Conservation (phyloP, 2,329 filamentous ascomycete species). For the Blumeria hordei region DNA sequence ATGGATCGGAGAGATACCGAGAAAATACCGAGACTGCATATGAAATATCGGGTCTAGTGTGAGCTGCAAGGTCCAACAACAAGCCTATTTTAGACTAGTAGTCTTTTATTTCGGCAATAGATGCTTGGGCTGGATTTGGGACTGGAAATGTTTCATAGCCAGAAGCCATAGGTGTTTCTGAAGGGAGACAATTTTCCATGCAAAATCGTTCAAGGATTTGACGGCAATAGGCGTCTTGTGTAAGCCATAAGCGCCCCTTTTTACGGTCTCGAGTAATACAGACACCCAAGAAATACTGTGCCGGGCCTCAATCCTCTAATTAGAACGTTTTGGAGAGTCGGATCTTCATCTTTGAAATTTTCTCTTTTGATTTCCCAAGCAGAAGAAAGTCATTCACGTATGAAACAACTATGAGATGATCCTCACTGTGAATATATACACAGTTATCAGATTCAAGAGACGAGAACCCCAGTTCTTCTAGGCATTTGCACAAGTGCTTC, state of each 20-base stretch:
- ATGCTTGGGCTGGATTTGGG: background rate
- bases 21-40: background rate
- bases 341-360: too few relatives aligned
- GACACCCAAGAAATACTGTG: too few relatives aligned
- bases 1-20: background rate
- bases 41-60: background rate
- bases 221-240: too few relatives aligned
- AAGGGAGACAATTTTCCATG: background rate
- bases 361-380: too few relatives aligned
- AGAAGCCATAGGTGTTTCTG: background rate
- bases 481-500: background rate
- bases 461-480: background rate
- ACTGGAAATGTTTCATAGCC: background rate
- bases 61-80: background rate
- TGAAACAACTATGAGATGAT: too few relatives aligned
- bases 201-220: background rate
- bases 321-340: too few relatives aligned
- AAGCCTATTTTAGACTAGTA: background rate
- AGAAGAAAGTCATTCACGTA: too few relatives aligned
- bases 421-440: background rate
- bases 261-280: background rate
- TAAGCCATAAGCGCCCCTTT: too few relatives aligned
- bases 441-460: constrained; percentile 1
- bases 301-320: too few relatives aligned
- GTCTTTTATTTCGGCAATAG: background rate